Evolutionary conservation across 2,329 filamentous ascomycete species (phyloP).

Genomic region (Paecilomyces sp.): DNA sequence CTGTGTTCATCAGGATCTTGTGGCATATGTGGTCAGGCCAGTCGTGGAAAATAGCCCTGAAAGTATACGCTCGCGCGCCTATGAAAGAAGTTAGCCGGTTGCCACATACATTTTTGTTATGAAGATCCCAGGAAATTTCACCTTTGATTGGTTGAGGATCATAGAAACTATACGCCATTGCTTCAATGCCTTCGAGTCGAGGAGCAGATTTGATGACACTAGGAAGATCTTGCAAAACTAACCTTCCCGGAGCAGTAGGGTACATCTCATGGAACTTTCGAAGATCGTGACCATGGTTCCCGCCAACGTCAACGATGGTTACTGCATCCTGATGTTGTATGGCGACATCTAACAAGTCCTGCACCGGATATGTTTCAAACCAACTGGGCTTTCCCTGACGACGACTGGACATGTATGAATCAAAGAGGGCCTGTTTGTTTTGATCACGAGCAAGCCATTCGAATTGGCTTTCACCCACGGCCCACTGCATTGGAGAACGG

Average conservation of each 20-base stretch:
- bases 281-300: conserved; percentile 34
- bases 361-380: conserved; percentile 24
- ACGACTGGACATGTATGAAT: conserved; percentile 27
- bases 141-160: conserved; percentile 24
- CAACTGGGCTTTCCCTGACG: conserved; percentile 21
- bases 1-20: conserved; percentile 24
- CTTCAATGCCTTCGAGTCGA: conserved; percentile 13
- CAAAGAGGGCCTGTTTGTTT: conserved; percentile 21
- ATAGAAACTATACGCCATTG: conserved; percentile 27
- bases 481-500: conserved; percentile 23
- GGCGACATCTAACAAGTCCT: conserved; percentile 4
- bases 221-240: conserved; percentile 37
- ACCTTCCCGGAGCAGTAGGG: conserved; percentile 22
- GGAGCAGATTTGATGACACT: conserved; percentile 11
- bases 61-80: conserved; percentile 29
- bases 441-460: conserved; percentile 22
- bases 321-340: conserved; percentile 14
- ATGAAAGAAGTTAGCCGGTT: background rate
- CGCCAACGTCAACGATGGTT: conserved; percentile 32
- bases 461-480: conserved; percentile 25
- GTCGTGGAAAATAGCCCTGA: conserved; percentile 31
- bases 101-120: background rate
- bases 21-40: conserved; percentile 28
- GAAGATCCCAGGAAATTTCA: conserved; percentile 1
- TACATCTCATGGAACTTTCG: conserved; percentile 22